Evolutionary conservation across 805 yeast species (phyloP), one percentile per base, ranked within the genome.

Genomic region (Kodamaea sagamina): DNA sequence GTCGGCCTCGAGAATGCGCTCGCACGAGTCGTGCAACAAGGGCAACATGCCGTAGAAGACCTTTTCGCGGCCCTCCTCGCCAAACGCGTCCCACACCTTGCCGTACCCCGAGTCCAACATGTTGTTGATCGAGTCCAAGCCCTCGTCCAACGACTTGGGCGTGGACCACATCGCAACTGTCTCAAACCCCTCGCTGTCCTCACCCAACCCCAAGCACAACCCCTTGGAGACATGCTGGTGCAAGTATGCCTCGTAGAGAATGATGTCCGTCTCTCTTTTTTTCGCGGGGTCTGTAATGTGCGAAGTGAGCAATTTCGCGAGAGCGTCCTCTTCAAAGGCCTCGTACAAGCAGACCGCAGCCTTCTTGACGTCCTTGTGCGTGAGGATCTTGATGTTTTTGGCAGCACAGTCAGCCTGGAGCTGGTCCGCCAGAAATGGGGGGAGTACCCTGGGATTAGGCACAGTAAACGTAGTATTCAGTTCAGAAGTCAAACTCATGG

Each of bases 111-210:
- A 65, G 48, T 74, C 68, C 63, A 77, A 68, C 48, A 79, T 57
- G 16, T 74, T 75, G 31, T 69, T 48, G 53, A 72, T 75, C 38
- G 71, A 63, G 39, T 77, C 79, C 36, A 75, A 55, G 2, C 75
- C 74, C 7, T 63, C 68, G 5, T 54, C 58, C 4, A 52, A 54
- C 7, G 73, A 67, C 9, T 66, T 70, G 4, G 83, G 82, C 21
- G 62, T 63, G 9, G 78, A 63, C 81, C 82, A 79, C 17, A 77
- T 56, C 4, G 79, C 74, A 24, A 78, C 82, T 6, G 82, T 72
- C 61, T 78, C 82, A 55, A 74, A 79, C 3, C 54, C 55, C 0
- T 53, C 54, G 0, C 49, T 60, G 9, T 66, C 62, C 43, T 79
- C 82, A 44, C 75, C 74, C 26, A 77, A 63, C 4, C 75, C 82